Evolutionary conservation across 2,329 filamentous ascomycete species (phyloP).

Genomic region (Talaromyces sp.): DNA sequence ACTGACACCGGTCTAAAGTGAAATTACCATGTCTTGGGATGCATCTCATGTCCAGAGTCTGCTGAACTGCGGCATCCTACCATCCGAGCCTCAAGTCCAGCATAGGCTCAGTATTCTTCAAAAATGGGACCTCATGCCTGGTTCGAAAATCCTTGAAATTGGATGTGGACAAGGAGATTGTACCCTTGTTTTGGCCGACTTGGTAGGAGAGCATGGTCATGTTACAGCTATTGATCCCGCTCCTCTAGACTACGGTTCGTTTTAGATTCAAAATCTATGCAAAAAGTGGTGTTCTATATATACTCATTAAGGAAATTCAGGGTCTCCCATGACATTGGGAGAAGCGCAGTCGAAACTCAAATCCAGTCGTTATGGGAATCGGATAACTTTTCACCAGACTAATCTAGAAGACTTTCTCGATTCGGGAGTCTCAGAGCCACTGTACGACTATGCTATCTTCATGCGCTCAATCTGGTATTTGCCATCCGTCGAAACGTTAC

Average conservation of each 20-base stretch:
- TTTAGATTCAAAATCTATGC: not conserved
- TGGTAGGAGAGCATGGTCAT: constrained; percentile 45
- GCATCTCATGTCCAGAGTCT: not conserved
- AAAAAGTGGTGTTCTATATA: not conserved
- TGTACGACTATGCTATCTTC: constrained; percentile 6
- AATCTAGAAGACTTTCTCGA: not conserved
- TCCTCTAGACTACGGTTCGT: constrained; percentile 47
- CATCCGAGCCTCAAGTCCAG: constrained; percentile 13
- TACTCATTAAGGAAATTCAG: constrained; percentile 1
- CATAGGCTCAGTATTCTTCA: constrained; percentile 20
- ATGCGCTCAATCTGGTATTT: constrained; percentile 8
- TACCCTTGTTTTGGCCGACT: constrained; percentile 54
- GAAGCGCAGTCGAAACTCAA: constrained; percentile 10
- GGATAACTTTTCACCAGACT: constrained; percentile 4
- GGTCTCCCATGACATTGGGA: constrained; percentile 11
- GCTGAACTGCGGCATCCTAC: not conserved
- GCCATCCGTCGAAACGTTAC: not conserved
- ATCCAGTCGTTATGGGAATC: not conserved
- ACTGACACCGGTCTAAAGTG: not conserved
- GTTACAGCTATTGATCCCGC: constrained; percentile 57
- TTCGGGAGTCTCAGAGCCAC: not conserved
- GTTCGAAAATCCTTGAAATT: constrained; percentile 54
- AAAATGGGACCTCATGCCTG: constrained; percentile 30
- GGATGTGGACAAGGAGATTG: constrained; percentile 62
- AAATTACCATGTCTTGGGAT: not conserved